Evolutionary conservation across 1,284 basidiomycete genomes (phyloP).

Genomic region (Cutaneotrichosporon cutaneum): DNA sequence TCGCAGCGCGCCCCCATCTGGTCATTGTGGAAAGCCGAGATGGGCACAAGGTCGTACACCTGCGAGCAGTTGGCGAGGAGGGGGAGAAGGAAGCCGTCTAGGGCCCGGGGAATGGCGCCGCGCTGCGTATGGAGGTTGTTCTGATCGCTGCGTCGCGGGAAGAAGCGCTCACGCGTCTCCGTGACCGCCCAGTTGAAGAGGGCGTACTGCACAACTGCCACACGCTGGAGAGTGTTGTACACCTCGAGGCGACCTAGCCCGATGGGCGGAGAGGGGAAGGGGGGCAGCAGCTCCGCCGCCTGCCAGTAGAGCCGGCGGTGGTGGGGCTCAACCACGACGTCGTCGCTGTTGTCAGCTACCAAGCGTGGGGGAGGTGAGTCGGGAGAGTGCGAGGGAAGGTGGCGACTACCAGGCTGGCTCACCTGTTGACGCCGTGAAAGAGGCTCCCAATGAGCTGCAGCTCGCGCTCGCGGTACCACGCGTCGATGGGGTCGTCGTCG

Average conservation of each 20-base stretch:
- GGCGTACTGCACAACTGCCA: conserved; percentile 11
- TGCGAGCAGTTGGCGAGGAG: conserved; percentile 1
- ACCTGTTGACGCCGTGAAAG: neutral
- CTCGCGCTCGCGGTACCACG: conserved; percentile 2
- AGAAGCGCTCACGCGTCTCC: conserved; percentile 7
- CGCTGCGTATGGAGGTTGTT: conserved; percentile 8
- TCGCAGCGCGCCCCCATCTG: conserved; percentile 15
- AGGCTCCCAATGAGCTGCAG: neutral
- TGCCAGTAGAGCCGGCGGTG: conserved; percentile 10
- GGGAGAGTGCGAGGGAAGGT: neutral
- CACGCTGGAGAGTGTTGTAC: conserved; percentile 11
- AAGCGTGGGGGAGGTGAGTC: too few relatives aligned
- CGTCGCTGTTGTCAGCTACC: conserved; percentile 3
- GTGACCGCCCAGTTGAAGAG: conserved; percentile 17
- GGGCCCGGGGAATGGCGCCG: neutral
- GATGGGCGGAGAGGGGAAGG: conserved; percentile 7
- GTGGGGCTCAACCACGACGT: neutral
- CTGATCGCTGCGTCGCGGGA: conserved; percentile 3
- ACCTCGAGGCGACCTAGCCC: neutral
- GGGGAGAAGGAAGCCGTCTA: conserved; percentile 3
- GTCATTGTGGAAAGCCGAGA: neutral
- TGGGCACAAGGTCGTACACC: conserved; percentile 20
- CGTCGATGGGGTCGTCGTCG: neutral
- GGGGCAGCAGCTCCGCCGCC: neutral
- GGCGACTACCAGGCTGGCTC: neutral